Conservation (phyloP, 192 early-diverging fungal genomes). For the Podila verticillata region DNA sequence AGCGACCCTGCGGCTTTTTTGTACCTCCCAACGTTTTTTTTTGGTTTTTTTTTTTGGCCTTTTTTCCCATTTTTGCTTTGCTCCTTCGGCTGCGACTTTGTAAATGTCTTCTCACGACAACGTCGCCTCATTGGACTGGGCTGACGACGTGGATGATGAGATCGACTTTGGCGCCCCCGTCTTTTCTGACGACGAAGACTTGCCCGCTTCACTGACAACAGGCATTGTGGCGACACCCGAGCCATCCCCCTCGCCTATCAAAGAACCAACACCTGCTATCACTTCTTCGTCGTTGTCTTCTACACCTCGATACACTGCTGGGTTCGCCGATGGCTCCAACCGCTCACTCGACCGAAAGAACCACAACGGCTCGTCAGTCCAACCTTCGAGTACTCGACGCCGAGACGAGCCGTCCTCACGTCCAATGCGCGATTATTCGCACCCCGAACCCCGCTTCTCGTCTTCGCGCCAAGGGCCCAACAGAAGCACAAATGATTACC, state of each 20-base stretch:
- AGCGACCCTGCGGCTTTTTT: no score
- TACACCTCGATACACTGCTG: slow-evolving; percentile 23
- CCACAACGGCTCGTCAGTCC: slow-evolving; percentile 30
- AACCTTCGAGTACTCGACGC: slow-evolving; percentile 17
- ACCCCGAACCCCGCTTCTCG: neutral
- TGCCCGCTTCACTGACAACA: slow-evolving; percentile 7
- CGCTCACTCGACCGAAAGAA: slow-evolving; percentile 24
- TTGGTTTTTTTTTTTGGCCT: no score
- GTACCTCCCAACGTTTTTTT: no score
- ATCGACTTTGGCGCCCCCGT: slow-evolving; percentile 49
- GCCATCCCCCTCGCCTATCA: neutral
- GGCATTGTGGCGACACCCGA: neutral
- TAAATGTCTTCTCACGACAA: neutral
- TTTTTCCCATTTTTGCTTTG: no score
- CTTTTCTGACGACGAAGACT: slow-evolving; percentile 47
- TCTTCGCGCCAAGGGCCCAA: neutral
- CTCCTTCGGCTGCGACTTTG: no score
- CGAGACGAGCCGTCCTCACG: neutral
- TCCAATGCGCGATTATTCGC: slow-evolving; percentile 6
- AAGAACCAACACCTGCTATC: neutral
- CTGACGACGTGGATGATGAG: slow-evolving; percentile 46
- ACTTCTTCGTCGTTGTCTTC: neutral
- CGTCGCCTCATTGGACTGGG: slow-evolving; percentile 36
- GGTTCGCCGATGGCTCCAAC: slow-evolving; percentile 35
- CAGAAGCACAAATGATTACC: slow-evolving; percentile 1